A percentile compares a stretch with the other conserved stretches of the same genome.
Conservation (phyloP, 495 filamentous ascomycete species). For the Podospora didyma region DNA sequence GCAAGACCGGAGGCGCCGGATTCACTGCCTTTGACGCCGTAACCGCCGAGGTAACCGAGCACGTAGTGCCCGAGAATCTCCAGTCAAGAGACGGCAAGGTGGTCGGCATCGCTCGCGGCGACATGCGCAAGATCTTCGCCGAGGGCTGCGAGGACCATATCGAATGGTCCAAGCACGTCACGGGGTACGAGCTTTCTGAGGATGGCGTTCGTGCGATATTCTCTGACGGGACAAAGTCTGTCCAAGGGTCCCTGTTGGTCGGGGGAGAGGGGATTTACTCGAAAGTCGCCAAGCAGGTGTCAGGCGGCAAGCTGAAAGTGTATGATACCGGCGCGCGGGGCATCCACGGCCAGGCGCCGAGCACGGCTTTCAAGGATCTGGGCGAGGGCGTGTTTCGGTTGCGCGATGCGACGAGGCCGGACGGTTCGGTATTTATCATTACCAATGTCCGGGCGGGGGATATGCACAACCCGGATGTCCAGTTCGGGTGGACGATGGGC, state of each 20-base stretch:
- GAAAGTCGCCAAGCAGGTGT: constrained; percentile 47
- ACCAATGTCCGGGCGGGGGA: constrained; percentile 53
- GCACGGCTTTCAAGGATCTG: constrained; percentile 48
- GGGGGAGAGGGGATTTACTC: constrained; percentile 53
- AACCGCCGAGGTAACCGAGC: constrained; percentile 33
- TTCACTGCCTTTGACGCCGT: constrained; percentile 41
- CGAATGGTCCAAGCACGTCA: constrained; percentile 44
- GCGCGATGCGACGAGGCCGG: constrained; percentile 32
- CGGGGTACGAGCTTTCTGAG: constrained; percentile 42
- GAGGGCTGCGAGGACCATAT: constrained; percentile 42
- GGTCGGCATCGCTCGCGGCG: constrained; percentile 49
- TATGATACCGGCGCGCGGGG: constrained; percentile 53
- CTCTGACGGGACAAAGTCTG: constrained; percentile 46
- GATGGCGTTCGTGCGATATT: constrained; percentile 44
- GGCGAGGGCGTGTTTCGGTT: constrained; percentile 51
- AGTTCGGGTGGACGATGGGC: constrained; percentile 55
- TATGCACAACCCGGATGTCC: constrained; percentile 47
- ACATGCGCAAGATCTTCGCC: constrained; percentile 46
- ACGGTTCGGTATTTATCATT: constrained; percentile 43
- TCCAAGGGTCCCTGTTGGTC: constrained; percentile 45
- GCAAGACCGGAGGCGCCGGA: constrained; percentile 46
- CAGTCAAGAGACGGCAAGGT: constrained; percentile 44
- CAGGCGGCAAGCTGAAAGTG: constrained; percentile 43
- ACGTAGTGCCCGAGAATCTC: constrained; percentile 19
- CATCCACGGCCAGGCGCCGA: constrained; percentile 53